Percentiles rank a stretch among this genome's conserved stretches.
Evolutionary conservation across 2,329 filamentous ascomycete genomes (phyloP).

Genomic region (Claviceps monticola): DNA sequence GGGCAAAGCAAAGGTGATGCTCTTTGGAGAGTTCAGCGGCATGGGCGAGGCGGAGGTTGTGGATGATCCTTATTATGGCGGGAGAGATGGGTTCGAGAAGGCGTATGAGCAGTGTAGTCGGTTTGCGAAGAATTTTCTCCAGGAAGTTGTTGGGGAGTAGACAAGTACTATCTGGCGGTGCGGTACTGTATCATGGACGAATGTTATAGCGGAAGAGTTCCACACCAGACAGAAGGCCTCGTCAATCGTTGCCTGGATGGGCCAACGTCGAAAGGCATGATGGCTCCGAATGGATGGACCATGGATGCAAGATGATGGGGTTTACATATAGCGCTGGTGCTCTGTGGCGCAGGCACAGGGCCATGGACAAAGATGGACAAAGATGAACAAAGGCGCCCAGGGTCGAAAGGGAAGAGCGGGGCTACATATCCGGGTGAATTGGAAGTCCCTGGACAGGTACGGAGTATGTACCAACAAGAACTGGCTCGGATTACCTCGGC

Average conservation of each 20-base stretch:
- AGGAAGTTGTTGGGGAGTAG: conserved; percentile 29
- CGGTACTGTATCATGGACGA: neutral
- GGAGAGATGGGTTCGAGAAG: conserved; percentile 60
- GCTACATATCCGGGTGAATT: neutral
- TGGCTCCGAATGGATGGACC: no score
- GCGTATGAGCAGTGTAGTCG: conserved; percentile 74
- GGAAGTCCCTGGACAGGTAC: no score
- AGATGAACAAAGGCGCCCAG: neutral
- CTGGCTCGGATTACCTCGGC: no score
- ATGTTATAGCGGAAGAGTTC: no score
- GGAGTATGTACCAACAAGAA: no score
- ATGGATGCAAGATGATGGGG: no score
- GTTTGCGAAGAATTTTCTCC: conserved; percentile 66
- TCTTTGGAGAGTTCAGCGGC: conserved; percentile 76
- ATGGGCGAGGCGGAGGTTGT: conserved; percentile 54
- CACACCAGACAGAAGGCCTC: no score
- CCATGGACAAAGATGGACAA: neutral
- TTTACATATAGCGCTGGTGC: neutral
- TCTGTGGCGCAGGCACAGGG: neutral
- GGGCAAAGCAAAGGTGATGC: conserved; percentile 53
- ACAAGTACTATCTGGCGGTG: neutral
- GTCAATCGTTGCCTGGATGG: neutral
- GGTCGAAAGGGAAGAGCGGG: neutral
- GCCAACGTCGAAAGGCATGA: neutral
- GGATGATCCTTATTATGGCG: conserved; percentile 89